Percentiles rank a stretch among this genome's conserved stretches.
phyloP scores from a whole-genome alignment of 169 alveolate species.

The Plasmodium vivax region DNA sequence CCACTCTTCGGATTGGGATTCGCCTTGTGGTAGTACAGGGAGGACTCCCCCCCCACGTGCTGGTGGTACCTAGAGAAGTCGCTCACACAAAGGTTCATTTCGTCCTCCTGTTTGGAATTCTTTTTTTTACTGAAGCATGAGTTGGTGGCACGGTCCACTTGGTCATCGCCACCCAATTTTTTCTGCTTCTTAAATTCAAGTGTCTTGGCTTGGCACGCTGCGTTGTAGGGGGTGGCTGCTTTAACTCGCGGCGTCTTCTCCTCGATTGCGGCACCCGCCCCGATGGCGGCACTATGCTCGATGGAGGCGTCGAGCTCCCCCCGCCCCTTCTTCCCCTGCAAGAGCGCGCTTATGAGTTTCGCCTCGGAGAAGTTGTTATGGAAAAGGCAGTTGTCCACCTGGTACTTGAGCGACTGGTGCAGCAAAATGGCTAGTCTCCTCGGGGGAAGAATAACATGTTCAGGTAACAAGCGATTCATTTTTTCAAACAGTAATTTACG shows the following conservation, averaged over 20 bases:
- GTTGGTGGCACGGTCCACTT: not conserved
- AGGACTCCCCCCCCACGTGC: not conserved
- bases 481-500: slow-evolving; percentile 65
- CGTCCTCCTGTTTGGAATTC: not conserved
- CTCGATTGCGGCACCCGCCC: not conserved
- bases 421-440: slow-evolving; percentile 66
- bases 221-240: not conserved
- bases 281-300: not conserved
- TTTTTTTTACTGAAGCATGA: not conserved
- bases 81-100: not conserved
- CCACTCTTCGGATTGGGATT: not conserved
- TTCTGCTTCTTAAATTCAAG: not conserved
- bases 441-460: slow-evolving; percentile 57
- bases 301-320: not conserved
- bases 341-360: slow-evolving; percentile 4
- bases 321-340: not conserved
- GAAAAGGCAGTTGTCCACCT: slow-evolving; percentile 56
- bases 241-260: not conserved
- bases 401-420: slow-evolving; percentile 68
- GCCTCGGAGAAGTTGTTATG: slow-evolving; percentile 51
- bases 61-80: not conserved
- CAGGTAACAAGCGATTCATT: slow-evolving; percentile 71
- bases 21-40: not conserved
- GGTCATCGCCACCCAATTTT: not conserved
- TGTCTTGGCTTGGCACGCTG: not conserved